Evolutionary conservation across 192 early-diverging fungal genomes (phyloP).

Genomic region (Rhizophagus sp.): DNA sequence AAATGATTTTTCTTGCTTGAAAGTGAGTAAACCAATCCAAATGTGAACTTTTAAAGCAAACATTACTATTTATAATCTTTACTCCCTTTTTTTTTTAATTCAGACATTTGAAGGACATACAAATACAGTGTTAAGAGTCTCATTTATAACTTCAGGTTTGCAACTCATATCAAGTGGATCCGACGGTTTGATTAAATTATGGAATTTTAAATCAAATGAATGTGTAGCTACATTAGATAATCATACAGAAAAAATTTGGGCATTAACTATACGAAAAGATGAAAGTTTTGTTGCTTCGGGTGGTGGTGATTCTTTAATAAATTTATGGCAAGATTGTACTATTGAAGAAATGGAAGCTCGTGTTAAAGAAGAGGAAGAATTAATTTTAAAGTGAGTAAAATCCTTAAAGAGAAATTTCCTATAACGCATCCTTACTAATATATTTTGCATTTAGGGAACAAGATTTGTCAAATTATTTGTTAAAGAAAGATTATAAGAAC

Average conservation of each 20-base stretch:
- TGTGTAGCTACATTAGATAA: slow-evolving; percentile 92
- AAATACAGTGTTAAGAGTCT: slow-evolving; percentile 88
- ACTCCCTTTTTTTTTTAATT: neutral
- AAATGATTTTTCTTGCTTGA: slow-evolving; percentile 84
- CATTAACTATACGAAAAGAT: slow-evolving; percentile 72
- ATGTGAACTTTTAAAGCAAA: neutral
- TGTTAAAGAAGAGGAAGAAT: slow-evolving; percentile 70
- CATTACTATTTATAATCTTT: neutral
- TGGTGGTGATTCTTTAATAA: slow-evolving; percentile 87
- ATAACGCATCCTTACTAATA: neutral
- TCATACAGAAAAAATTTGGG: slow-evolving; percentile 96
- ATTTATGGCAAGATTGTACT: slow-evolving; percentile 93
- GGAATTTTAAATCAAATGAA: slow-evolving; percentile 90
- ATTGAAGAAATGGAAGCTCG: slow-evolving; percentile 77
- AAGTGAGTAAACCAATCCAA: slow-evolving; percentile 39
- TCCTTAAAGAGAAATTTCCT: neutral
- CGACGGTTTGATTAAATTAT: slow-evolving; percentile 95
- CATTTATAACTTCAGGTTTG: slow-evolving; percentile 83
- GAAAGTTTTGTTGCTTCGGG: slow-evolving; percentile 80
- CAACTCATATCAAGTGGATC: slow-evolving; percentile 88
- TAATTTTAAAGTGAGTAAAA: slow-evolving; percentile 64
- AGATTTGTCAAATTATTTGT: slow-evolving; percentile 83
- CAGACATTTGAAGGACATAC: slow-evolving; percentile 96
- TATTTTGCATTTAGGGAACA: slow-evolving; percentile 69
- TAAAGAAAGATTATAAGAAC: slow-evolving; percentile 87